Percentiles rank a stretch among this genome's conserved stretches.
These are phyloP conservation scores for Martensiomyces pterosporus DNA, from an alignment of 192 early-diverging fungal species.

Conservation along the genomic window DNA sequence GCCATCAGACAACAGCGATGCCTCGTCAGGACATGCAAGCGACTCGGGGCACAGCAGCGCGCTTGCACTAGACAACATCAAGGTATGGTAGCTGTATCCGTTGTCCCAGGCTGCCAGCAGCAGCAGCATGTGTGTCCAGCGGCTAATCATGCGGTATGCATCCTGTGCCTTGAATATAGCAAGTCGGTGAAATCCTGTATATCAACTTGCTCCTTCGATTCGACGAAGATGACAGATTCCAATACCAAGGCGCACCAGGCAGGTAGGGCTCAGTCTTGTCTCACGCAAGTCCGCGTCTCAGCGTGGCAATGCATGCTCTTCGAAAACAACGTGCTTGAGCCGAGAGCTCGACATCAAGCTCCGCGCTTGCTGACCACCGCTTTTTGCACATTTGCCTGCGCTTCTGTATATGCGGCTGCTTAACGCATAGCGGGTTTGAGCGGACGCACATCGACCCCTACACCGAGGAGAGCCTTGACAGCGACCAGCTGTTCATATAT, in stretches of 20 bases:
- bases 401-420: too few relatives aligned
- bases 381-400: too few relatives aligned
- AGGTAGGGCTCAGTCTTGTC: conserved; percentile 6
- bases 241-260: neutral
- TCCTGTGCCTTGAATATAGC: conserved; percentile 15
- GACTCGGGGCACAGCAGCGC: neutral
- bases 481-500: neutral
- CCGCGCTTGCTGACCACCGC: too few relatives aligned
- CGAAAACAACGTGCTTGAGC: too few relatives aligned
- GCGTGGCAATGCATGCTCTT: too few relatives aligned
- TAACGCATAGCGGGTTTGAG: too few relatives aligned
- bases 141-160: neutral
- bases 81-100: neutral
- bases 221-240: conserved; percentile 20
- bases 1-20: neutral
- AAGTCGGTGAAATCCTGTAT: conserved; percentile 35
- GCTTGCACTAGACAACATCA: neutral
- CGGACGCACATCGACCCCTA: too few relatives aligned
- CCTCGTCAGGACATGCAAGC: neutral
- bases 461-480: neutral
- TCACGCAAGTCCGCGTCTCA: too few relatives aligned
- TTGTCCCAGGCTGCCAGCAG: too few relatives aligned
- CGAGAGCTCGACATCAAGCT: neutral
- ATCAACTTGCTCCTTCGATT: conserved; percentile 21
- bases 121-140: too few relatives aligned